Conservation (phyloP, 768 basidiomycete genomes). For the Lanmaoa rubissima region DNA sequence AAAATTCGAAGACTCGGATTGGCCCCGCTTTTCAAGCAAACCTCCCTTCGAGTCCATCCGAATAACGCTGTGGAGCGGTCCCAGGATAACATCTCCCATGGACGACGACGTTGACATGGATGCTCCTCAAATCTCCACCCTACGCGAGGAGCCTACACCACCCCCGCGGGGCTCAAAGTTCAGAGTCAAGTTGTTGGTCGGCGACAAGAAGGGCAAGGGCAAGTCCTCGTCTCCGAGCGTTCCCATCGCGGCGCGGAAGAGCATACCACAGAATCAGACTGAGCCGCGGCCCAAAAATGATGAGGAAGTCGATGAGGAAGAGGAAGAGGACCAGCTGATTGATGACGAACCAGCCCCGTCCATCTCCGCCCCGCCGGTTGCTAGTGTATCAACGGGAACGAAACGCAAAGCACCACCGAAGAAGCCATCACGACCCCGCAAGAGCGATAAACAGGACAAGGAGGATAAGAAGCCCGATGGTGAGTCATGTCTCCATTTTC, state of each 20-base stretch:
- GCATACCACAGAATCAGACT: slow-evolving; percentile 13
- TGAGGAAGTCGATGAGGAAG: slow-evolving; percentile 61
- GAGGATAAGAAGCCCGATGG: slow-evolving; percentile 48
- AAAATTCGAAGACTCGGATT: not conserved
- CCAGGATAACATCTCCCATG: slow-evolving; percentile 19
- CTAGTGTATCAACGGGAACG: slow-evolving; percentile 35
- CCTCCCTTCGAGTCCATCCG: not conserved
- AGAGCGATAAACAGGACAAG: slow-evolving; percentile 46
- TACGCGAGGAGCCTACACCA: slow-evolving; percentile 70
- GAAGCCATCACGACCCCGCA: slow-evolving; percentile 53
- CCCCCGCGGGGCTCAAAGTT: slow-evolving; percentile 43
- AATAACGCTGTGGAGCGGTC: not conserved
- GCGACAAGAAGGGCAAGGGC: slow-evolving; percentile 40
- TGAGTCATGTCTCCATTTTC: slow-evolving; percentile 33
- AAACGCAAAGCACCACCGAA: slow-evolving; percentile 49
- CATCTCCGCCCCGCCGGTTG: slow-evolving; percentile 27
- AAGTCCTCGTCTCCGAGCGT: slow-evolving; percentile 35
- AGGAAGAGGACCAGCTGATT: slow-evolving; percentile 78
- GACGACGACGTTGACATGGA: slow-evolving; percentile 63
- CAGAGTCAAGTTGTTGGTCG: slow-evolving; percentile 51
- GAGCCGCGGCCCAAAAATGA: slow-evolving; percentile 30
- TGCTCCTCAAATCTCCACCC: slow-evolving; percentile 78
- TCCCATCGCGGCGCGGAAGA: slow-evolving; percentile 21
- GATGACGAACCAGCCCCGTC: slow-evolving; percentile 46
- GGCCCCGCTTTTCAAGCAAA: not conserved